These are phyloP conservation scores for Jatropha podagrica DNA, from an alignment of 441 rosid species.

Conservation along the genomic window DNA sequence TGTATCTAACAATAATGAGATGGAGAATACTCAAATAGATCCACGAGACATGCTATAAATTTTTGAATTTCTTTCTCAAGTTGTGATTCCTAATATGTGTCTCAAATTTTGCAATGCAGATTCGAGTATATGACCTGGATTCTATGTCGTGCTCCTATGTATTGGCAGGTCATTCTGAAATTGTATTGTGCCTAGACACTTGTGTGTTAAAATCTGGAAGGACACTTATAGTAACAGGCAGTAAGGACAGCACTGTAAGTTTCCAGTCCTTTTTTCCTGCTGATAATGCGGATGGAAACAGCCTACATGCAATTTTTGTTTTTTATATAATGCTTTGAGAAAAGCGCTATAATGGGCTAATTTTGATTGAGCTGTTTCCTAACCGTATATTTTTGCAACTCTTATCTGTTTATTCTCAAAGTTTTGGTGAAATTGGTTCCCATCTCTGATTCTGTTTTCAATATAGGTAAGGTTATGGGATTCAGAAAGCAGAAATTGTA, in stretches of 20 bases:
- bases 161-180: constrained; percentile 82
- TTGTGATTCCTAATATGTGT: constrained; percentile 26
- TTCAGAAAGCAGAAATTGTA: constrained; percentile 57
- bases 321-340: not conserved
- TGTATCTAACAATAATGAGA: too few relatives aligned
- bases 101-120: constrained; percentile 44
- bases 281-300: constrained; percentile 7
- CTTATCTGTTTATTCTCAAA: not conserved
- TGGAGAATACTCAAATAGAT: too few relatives aligned
- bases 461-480: constrained; percentile 91
- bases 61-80: not conserved
- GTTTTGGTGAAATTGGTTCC: not conserved
- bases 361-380: not conserved
- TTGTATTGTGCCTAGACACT: constrained; percentile 81
- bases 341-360: not conserved
- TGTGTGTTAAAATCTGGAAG: constrained; percentile 63
- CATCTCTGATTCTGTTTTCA: constrained; percentile 20
- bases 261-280: constrained; percentile 20
- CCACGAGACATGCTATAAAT: not conserved
- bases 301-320: not conserved
- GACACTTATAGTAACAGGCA: constrained; percentile 73
- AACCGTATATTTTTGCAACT: not conserved
- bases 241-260: constrained; percentile 89
- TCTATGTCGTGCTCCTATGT: constrained; percentile 96
- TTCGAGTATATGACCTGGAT: constrained; percentile 82